Conservation (phyloP, 306 rosid species). For the Mimosa pudica region DNA sequence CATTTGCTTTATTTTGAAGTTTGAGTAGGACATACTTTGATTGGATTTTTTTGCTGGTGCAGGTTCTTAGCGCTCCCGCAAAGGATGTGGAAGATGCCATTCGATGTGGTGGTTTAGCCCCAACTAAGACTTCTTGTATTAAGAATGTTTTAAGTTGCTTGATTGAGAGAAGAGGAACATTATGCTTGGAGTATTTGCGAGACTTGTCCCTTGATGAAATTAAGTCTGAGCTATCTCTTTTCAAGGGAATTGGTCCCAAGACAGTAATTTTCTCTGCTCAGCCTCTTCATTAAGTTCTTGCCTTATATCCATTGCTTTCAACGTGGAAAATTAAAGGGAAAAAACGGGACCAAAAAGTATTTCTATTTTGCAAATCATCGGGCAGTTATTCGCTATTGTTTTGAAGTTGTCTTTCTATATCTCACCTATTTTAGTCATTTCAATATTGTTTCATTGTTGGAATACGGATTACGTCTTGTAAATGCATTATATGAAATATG, state of each 20-base stretch:
- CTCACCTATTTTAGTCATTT: neutral
- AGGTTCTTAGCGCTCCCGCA: slow-evolving; percentile 73
- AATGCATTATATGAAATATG: neutral
- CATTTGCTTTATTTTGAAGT: neutral
- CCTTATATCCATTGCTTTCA: slow-evolving; percentile 15
- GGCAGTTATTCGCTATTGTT: slow-evolving; percentile 6
- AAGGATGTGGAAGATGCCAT: slow-evolving; percentile 71
- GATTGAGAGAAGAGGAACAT: slow-evolving; percentile 67
- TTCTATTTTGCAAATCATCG: neutral
- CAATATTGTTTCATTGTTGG: neutral
- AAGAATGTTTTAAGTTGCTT: slow-evolving; percentile 66
- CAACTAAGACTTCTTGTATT: slow-evolving; percentile 77
- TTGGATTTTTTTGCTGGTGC: slow-evolving; percentile 11
- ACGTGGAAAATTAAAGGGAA: neutral
- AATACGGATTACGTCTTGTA: neutral
- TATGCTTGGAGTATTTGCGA: slow-evolving; percentile 83
- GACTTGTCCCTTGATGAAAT: slow-evolving; percentile 63
- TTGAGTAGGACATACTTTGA: slow-evolving; percentile 19
- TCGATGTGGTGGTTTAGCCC: slow-evolving; percentile 89
- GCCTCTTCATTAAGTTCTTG: slow-evolving; percentile 2
- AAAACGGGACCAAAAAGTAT: neutral
- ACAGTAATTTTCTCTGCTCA: slow-evolving; percentile 53
- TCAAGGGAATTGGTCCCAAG: slow-evolving; percentile 95
- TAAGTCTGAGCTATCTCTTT: slow-evolving; percentile 72
- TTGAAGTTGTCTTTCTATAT: slow-evolving; percentile 1